These are phyloP conservation scores for Suhomyces bribrorum DNA, from an alignment of 1,139 yeast genomes.

Conservation along the genomic window DNA sequence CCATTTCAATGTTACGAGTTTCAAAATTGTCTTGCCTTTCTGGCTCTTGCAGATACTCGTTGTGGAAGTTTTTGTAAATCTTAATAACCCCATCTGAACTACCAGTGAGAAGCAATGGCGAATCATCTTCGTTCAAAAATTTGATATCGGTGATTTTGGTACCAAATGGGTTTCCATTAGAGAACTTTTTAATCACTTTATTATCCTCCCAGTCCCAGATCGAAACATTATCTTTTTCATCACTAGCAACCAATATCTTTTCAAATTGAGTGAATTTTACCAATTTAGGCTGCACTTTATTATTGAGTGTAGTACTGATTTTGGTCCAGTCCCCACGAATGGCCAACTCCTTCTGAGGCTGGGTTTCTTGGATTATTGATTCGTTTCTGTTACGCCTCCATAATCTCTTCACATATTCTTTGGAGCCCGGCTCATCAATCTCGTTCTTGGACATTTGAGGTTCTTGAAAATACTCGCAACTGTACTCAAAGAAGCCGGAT, in stretches of 20 bases:
- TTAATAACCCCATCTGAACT: constrained; percentile 92
- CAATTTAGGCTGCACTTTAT: constrained; percentile 76
- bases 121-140: constrained; percentile 88
- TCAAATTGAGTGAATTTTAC: constrained; percentile 89
- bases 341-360: constrained; percentile 83
- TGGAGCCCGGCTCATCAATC: constrained; percentile 90
- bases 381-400: constrained; percentile 95
- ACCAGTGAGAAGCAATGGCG: constrained; percentile 81
- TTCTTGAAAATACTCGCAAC: constrained; percentile 91
- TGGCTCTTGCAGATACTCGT: constrained; percentile 33
- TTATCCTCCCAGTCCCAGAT: constrained; percentile 87
- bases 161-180: constrained; percentile 84
- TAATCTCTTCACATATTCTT: constrained; percentile 75
- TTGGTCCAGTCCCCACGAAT: constrained; percentile 85
- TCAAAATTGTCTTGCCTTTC: constrained; percentile 23
- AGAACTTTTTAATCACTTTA: constrained; percentile 62
- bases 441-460: constrained; percentile 92
- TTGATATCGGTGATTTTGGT: constrained; percentile 86
- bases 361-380: constrained; percentile 81
- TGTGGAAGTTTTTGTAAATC: constrained; percentile 76
- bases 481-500: constrained; percentile 83
- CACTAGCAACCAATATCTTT: constrained; percentile 75
- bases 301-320: constrained; percentile 61
- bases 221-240: constrained; percentile 79
- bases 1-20: constrained; percentile 51